Conservation (phyloP, 768 basidiomycete genomes). For the Hemileccinum impolitum region DNA sequence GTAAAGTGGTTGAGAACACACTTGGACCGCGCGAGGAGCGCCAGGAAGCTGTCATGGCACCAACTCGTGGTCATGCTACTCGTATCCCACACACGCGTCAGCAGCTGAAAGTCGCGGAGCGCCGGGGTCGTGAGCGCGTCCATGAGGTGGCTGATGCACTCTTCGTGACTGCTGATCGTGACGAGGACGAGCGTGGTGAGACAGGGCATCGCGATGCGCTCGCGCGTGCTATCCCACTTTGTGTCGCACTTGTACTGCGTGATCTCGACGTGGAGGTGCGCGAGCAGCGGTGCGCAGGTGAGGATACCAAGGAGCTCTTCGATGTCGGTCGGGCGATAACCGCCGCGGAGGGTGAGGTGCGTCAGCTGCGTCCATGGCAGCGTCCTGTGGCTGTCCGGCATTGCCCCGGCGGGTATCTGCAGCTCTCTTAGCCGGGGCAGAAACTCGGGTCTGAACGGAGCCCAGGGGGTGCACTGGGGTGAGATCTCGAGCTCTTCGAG, state of each 20-base stretch:
- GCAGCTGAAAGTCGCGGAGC: constrained; percentile 30
- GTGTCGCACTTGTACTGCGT: constrained; percentile 28
- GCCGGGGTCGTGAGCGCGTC: constrained; percentile 23
- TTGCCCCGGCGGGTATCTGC: constrained; percentile 30
- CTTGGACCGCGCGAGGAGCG: constrained; percentile 24
- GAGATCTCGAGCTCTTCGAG: constrained; percentile 33
- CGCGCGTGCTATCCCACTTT: constrained; percentile 24
- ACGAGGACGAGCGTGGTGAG: constrained; percentile 31
- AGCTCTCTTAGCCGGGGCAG: constrained; percentile 23
- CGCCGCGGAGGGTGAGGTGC: constrained; percentile 30
- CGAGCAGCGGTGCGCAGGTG: constrained; percentile 23
- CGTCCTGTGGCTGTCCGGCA: constrained; percentile 31
- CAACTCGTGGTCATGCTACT: constrained; percentile 27
- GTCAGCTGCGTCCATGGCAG: constrained; percentile 32
- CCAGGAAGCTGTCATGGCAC: constrained; percentile 29
- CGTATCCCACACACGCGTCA: constrained; percentile 33
- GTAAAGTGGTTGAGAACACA: constrained; percentile 31
- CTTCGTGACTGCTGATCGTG: constrained; percentile 28
- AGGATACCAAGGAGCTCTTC: constrained; percentile 26
- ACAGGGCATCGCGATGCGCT: constrained; percentile 27
- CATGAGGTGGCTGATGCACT: constrained; percentile 24
- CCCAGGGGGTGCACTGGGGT: constrained; percentile 31
- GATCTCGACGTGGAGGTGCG: constrained; percentile 31
- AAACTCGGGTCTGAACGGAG: constrained; percentile 27
- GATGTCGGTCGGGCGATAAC: constrained; percentile 27